A percentile compares a stretch with the other conserved stretches of the same genome.
Conservation (phyloP, 306 rosid species). For the Glycine soja region DNA sequence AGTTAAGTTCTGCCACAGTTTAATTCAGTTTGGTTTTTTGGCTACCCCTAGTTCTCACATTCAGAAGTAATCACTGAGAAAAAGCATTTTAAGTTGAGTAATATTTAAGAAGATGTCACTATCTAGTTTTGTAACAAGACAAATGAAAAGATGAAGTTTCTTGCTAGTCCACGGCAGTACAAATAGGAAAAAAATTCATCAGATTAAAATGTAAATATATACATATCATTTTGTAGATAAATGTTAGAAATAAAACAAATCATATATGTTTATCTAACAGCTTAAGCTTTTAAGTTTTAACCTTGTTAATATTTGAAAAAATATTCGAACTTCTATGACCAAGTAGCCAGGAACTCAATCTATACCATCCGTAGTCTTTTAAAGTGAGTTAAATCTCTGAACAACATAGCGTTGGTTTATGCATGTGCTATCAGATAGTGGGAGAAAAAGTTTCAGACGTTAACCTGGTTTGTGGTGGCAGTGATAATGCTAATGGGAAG, state of each 20-base stretch:
- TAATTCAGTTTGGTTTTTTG: no score
- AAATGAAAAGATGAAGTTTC: neutral
- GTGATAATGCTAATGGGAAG: constrained; percentile 90
- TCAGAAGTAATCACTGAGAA: neutral
- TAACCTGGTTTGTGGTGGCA: constrained; percentile 93
- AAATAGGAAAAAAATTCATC: neutral
- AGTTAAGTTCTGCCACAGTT: no score
- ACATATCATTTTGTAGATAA: neutral
- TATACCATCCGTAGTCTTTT: neutral
- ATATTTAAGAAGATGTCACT: neutral
- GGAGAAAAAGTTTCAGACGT: constrained; percentile 32
- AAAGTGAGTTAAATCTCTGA: neutral
- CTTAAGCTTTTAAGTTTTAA: neutral
- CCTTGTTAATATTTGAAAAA: constrained; percentile 1
- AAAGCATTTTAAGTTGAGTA: constrained; percentile 7
- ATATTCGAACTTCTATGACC: neutral
- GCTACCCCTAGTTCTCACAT: no score
- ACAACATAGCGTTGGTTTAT: neutral
- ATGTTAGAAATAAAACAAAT: neutral
- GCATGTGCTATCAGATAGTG: neutral
- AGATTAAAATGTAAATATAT: neutral
- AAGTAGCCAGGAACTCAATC: no score
- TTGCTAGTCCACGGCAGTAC: neutral
- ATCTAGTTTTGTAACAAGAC: neutral
- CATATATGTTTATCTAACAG: neutral